Conservation (phyloP, 208 protist genomes). For the Strigomonas oncopelti region DNA sequence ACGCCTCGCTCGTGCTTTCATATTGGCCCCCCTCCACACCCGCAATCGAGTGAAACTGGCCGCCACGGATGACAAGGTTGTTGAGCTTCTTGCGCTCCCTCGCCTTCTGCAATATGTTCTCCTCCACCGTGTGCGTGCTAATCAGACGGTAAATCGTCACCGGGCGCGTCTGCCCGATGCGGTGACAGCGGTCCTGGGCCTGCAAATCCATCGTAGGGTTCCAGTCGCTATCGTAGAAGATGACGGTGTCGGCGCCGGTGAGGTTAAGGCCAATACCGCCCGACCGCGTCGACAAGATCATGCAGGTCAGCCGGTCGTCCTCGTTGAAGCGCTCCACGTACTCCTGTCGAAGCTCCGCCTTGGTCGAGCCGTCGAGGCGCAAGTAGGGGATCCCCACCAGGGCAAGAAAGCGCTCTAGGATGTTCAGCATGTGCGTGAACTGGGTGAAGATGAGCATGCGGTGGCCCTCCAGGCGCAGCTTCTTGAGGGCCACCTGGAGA, state of each 20-base stretch:
- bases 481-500: conserved; percentile 93
- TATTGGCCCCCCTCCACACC: conserved; percentile 44
- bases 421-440: conserved; percentile 92
- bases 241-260: conserved; percentile 97
- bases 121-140: conserved; percentile 96
- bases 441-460: conserved; percentile 99
- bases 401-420: conserved; percentile 89
- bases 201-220: conserved; percentile 99
- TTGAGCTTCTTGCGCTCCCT: conserved; percentile 97
- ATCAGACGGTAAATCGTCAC: conserved; percentile 97
- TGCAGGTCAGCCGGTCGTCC: conserved; percentile 86
- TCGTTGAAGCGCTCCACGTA: conserved; percentile 95
- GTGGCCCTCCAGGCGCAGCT: conserved; percentile 83
- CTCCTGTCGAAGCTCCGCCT: conserved; percentile 79
- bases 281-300: conserved; percentile 96
- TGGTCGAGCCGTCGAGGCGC: conserved; percentile 90
- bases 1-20: conserved; percentile 63
- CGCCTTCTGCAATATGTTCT: conserved; percentile 97
- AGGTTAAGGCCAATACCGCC: conserved; percentile 99
- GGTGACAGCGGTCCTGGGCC: conserved; percentile 97
- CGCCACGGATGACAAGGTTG: conserved; percentile 93
- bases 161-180: conserved; percentile 97
- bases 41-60: conserved; percentile 86
- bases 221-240: conserved; percentile 99
- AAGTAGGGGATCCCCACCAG: conserved; percentile 79